Base-by-base conservation (phyloP, 225 moss, liverwort and hornwort species). In the Marchantia paleacea region DNA sequence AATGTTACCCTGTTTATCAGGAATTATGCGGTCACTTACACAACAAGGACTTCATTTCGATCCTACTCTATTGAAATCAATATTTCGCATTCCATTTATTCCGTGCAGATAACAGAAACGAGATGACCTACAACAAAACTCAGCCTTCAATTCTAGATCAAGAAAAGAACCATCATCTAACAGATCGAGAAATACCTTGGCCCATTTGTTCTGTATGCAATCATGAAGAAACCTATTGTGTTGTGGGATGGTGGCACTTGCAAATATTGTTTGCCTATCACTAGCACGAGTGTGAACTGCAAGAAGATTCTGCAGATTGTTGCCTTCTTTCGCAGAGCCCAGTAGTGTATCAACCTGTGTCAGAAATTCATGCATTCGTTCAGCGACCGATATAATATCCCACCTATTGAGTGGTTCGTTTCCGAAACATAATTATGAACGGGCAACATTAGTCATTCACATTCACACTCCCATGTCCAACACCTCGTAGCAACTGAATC, bases 161-260 rank as follows among this genome's bases (percentile, higher is more conserved):
- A 39, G 5, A 2, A 39, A 39, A 39, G 2, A 39, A 39, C 39
- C 2, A 39, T 39, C 39, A 51, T 10, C 39, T 55, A 18, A 10
- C 66, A 48, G 13, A 39, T 15, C 82, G 10, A 52, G 62, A 64
- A 72, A 79, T 77, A 95, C 97, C 92, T 99, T 99, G 50, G 92
- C 88, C 97, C 97, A 99, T 63, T 94, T 99, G 67, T 95, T 94
- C 67, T 94, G 95, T 52, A 99, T 80, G 81, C 90, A 95, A 66
- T 99, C 95, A 55, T 84, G 87, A 72, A 99, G 84, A 71, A 99
- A 99, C 20, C 92, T 89, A 19, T 92, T 92, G 75, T 99, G 97
- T 80, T 95, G 95, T 72, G 97, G 97, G 79, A 99, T 87, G 19
- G 97, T 99, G 28, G 97, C 97, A 84, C 97, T 99, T 30, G 95